These are phyloP conservation scores for Heritiera littoralis DNA, from an alignment of 345 rosid genomes.

Conservation along the genomic window DNA sequence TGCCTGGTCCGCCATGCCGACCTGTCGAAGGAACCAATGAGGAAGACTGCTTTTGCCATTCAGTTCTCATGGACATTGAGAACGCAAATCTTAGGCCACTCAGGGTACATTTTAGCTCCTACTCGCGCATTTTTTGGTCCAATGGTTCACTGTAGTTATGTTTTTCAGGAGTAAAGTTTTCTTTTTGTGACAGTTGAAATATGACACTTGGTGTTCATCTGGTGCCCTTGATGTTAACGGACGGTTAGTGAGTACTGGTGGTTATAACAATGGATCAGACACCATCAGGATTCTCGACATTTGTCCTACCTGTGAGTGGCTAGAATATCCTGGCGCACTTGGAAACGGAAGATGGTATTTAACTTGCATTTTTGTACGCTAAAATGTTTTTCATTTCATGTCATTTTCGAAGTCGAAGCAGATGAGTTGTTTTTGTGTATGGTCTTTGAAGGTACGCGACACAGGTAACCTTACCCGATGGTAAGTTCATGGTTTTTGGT, in stretches of 20 bases:
- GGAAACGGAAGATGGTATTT: slow-evolving; percentile 69
- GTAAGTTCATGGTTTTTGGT: slow-evolving; percentile 73
- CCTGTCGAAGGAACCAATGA: slow-evolving; percentile 26
- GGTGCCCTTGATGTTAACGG: slow-evolving; percentile 77
- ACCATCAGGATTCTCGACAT: slow-evolving; percentile 55
- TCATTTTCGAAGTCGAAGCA: background rate
- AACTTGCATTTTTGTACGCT: slow-evolving; percentile 1
- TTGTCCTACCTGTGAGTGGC: slow-evolving; percentile 56
- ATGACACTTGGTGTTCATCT: slow-evolving; percentile 97
- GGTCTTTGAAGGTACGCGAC: slow-evolving; percentile 56
- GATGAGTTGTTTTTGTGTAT: background rate
- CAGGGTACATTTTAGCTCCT: slow-evolving; percentile 27
- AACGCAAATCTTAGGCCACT: slow-evolving; percentile 50
- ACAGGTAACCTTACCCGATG: slow-evolving; percentile 71
- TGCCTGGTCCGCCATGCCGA: slow-evolving; percentile 53
- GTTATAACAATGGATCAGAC: slow-evolving; percentile 61
- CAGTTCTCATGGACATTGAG: slow-evolving; percentile 55
- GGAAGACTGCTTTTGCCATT: slow-evolving; percentile 71
- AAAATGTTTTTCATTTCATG: background rate
- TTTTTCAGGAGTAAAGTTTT: background rate
- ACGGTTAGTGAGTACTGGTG: slow-evolving; percentile 75
- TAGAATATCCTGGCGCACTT: slow-evolving; percentile 65
- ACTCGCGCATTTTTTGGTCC: background rate
- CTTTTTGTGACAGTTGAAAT: slow-evolving; percentile 41
- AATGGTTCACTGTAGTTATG: background rate